Conservation (phyloP, 1,284 basidiomycete species). For the Termitomyces sp. region DNA sequence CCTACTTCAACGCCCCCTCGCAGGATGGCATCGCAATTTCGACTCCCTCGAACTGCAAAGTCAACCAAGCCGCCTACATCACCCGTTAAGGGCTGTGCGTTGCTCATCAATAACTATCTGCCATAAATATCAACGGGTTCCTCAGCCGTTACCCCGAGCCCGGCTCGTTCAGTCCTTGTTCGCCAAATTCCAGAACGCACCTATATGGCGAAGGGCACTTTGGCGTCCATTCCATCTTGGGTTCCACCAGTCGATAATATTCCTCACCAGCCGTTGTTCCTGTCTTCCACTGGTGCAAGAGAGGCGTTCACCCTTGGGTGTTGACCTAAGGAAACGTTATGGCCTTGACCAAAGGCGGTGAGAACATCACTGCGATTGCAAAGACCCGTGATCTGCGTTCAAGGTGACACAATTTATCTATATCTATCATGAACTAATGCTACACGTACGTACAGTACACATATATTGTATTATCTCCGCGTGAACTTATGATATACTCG, state of each 20-base stretch:
- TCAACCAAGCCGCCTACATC: slow-evolving; percentile 41
- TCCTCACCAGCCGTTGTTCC: slow-evolving; percentile 33
- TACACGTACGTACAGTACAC: too few species aligned
- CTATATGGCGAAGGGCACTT: slow-evolving; percentile 33
- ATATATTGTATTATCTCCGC: too few species aligned
- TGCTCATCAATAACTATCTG: not conserved
- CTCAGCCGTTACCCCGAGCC: slow-evolving; percentile 37
- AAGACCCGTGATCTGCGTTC: too few species aligned
- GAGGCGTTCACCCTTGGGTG: slow-evolving; percentile 37
- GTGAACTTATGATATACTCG: too few species aligned
- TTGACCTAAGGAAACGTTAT: slow-evolving; percentile 34
- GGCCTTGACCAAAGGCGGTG: slow-evolving; percentile 33
- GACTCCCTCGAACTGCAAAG: slow-evolving; percentile 32
- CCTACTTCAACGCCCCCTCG: slow-evolving; percentile 38
- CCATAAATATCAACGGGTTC: not conserved
- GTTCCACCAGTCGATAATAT: slow-evolving; percentile 34
- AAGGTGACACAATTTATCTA: too few species aligned
- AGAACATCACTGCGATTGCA: slow-evolving; percentile 37
- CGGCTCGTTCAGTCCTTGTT: slow-evolving; percentile 30
- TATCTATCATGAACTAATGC: too few species aligned
- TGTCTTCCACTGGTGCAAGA: slow-evolving; percentile 32
- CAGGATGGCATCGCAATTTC: slow-evolving; percentile 26
- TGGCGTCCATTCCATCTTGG: slow-evolving; percentile 38
- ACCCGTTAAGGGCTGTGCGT: slow-evolving; percentile 38
- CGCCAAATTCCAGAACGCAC: slow-evolving; percentile 36